Evolutionary conservation across 1,139 yeast genomes (phyloP).

Genomic region (Yamadazyma diddensiae): DNA sequence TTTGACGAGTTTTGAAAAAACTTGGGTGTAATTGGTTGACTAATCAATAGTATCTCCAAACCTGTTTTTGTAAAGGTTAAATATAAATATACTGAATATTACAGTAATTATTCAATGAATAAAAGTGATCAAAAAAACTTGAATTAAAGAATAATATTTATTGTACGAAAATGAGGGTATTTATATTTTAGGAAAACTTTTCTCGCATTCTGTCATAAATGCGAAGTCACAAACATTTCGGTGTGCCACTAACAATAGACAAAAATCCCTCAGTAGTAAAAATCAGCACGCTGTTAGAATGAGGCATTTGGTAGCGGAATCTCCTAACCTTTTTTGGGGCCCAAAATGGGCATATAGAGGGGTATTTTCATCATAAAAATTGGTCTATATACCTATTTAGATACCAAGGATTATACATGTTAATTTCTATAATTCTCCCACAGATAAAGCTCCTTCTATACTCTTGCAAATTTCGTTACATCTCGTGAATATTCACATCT

Average conservation of each 20-base stretch:
- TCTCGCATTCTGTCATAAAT: neutral
- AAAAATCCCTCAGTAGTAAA: slow-evolving; percentile 9
- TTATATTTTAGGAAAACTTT: slow-evolving; percentile 3
- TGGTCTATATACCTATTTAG: no score
- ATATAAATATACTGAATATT: no score
- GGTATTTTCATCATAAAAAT: no score
- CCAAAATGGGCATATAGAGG: no score
- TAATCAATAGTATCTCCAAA: neutral
- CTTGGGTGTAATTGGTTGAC: neutral
- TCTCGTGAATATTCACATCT: no score
- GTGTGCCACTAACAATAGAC: slow-evolving; percentile 2
- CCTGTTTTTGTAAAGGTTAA: neutral
- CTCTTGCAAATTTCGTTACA: no score
- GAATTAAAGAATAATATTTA: slow-evolving; percentile 3
- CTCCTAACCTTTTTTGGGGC: neutral
- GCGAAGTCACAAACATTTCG: neutral
- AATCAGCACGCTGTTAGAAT: slow-evolving; percentile 1
- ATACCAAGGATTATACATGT: no score
- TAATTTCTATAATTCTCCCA: no score
- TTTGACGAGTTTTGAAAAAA: neutral
- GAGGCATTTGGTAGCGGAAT: neutral
- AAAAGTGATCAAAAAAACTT: slow-evolving; percentile 2
- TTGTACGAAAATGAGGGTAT: slow-evolving; percentile 5
- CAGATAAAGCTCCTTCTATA: no score
- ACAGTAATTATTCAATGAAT: slow-evolving; percentile 4